phyloP scores from a whole-genome alignment of 768 basidiomycete genomes.

The Naematelia encephala region DNA sequence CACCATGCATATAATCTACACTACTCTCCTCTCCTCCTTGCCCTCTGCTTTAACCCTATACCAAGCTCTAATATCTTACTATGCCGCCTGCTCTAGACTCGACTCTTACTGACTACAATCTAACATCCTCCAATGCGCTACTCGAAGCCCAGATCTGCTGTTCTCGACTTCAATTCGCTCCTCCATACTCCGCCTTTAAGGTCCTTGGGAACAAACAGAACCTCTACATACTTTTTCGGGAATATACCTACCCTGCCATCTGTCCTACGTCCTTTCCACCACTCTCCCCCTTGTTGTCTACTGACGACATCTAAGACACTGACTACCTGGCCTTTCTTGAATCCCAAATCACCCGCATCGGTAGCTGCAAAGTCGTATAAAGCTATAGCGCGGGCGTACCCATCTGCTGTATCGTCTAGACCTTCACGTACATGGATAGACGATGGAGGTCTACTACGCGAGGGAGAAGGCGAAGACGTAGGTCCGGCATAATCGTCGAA shows the following conservation, averaged over 20 bases:
- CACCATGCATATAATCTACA: too few relatives aligned
- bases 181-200: conserved; percentile 31
- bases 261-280: conserved; percentile 30
- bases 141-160: conserved; percentile 28
- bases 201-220: conserved; percentile 35
- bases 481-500: conserved; percentile 7
- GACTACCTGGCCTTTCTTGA: conserved; percentile 63
- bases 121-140: not conserved
- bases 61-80: too few relatives aligned
- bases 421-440: conserved; percentile 17
- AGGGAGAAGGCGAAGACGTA: not conserved
- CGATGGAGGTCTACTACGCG: not conserved
- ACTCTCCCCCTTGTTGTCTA: conserved; percentile 23
- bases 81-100: too few relatives aligned
- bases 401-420: conserved; percentile 41
- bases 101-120: too few relatives aligned
- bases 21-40: too few relatives aligned
- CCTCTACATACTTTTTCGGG: conserved; percentile 42
- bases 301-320: conserved; percentile 68
- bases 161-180: conserved; percentile 29
- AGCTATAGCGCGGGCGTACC: conserved; percentile 60
- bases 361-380: conserved; percentile 72
- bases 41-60: too few relatives aligned
- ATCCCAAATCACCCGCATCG: conserved; percentile 69
- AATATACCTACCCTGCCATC: conserved; percentile 33